Evolutionary conservation across 352 stramenopile species (phyloP).

Genomic region (Globisporangium yorkense): DNA sequence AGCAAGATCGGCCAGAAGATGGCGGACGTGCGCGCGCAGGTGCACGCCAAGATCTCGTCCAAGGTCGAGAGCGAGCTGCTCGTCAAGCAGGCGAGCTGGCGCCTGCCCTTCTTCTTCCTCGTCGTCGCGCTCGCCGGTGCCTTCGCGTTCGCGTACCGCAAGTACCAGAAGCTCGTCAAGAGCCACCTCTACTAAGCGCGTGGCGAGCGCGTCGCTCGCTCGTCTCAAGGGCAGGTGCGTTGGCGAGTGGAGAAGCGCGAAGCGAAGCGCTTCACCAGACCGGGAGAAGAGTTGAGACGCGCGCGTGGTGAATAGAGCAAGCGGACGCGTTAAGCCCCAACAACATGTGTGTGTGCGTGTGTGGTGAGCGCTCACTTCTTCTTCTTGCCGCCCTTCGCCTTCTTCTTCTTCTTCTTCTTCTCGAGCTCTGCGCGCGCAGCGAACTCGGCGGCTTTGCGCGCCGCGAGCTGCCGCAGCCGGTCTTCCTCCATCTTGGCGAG

Average conservation of each 20-base stretch:
- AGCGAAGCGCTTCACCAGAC: too few relatives aligned
- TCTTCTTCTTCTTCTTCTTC: conserved; percentile 80
- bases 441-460: conserved; percentile 66
- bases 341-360: neutral
- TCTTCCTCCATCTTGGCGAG: conserved; percentile 57
- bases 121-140: conserved; percentile 48
- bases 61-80: conserved; percentile 67
- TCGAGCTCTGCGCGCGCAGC: conserved; percentile 67
- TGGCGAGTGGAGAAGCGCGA: neutral
- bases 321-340: neutral
- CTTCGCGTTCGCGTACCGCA: conserved; percentile 69
- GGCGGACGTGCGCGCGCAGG: conserved; percentile 45
- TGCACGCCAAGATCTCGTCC: conserved; percentile 63
- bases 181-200: conserved; percentile 71
- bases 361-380: neutral
- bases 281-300: neutral
- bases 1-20: conserved; percentile 69
- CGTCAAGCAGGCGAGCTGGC: conserved; percentile 61
- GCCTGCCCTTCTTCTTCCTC: conserved; percentile 76
- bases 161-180: conserved; percentile 86
- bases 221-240: too few relatives aligned
- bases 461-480: conserved; percentile 53
- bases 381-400: conserved; percentile 37
- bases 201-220: neutral
- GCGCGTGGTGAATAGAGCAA: neutral